phyloP scores from a whole-genome alignment of 2,329 filamentous ascomycete species.

The Monilinia polystroma region DNA sequence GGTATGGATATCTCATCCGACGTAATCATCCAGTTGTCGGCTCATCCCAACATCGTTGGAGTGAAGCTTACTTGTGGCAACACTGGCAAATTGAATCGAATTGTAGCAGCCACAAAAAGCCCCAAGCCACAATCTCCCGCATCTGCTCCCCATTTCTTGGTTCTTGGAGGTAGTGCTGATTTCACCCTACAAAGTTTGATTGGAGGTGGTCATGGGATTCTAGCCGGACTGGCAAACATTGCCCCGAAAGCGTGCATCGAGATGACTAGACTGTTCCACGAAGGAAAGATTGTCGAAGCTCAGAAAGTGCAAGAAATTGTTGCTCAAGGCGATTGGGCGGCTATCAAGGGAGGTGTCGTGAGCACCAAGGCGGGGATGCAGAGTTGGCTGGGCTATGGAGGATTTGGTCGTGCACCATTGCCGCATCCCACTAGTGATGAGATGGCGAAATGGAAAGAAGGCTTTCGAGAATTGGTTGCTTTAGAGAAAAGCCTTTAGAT shows the following conservation, averaged over 20 bases:
- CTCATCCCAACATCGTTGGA: slow-evolving; percentile 81
- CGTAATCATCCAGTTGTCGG: slow-evolving; percentile 73
- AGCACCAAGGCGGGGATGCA: slow-evolving; percentile 66
- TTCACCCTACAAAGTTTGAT: slow-evolving; percentile 70
- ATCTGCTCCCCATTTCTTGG: slow-evolving; percentile 55
- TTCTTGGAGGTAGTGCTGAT: slow-evolving; percentile 71
- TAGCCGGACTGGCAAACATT: slow-evolving; percentile 70
- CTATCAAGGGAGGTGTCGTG: slow-evolving; percentile 67
- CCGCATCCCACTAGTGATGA: slow-evolving; percentile 53
- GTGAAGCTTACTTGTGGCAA: slow-evolving; percentile 93
- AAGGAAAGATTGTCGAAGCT: slow-evolving; percentile 60
- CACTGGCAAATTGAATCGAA: slow-evolving; percentile 58
- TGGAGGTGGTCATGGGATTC: slow-evolving; percentile 68
- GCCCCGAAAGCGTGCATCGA: slow-evolving; percentile 64
- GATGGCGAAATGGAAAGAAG: slow-evolving; percentile 53
- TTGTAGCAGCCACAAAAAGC: slow-evolving; percentile 56
- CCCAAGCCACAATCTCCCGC: slow-evolving; percentile 44
- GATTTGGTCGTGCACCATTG: slow-evolving; percentile 49
- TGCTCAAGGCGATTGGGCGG: slow-evolving; percentile 66
- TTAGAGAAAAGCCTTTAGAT: slow-evolving; percentile 43
- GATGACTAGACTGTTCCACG: slow-evolving; percentile 58
- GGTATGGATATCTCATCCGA: slow-evolving; percentile 90
- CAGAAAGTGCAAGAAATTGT: slow-evolving; percentile 62
- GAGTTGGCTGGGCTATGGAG: slow-evolving; percentile 64
- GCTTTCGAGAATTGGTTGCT: slow-evolving; percentile 52